Evolutionary conservation across 1,139 yeast species (phyloP), one percentile per base, ranked within the genome.

Genomic region (Diutina scorzettiae): DNA sequence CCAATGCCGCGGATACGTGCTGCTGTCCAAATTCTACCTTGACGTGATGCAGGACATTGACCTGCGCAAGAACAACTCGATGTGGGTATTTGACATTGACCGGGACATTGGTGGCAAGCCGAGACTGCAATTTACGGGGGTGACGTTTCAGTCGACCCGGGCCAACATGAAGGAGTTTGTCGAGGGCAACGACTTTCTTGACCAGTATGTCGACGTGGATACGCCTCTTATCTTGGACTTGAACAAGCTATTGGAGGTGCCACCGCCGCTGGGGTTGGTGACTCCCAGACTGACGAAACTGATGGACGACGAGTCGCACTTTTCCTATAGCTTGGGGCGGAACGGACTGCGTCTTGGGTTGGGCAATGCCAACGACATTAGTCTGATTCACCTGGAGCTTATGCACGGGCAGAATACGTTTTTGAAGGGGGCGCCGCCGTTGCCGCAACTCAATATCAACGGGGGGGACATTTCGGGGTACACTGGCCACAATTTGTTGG

Each of bases 321-420:
- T 47, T 23, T 20, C 28, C 20, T 24, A 31, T n/a, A n/a, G n/a
- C 5, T 16, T 17, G 28, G 19, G 37, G 9, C 8, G 28, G 9
- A 37, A 46, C 27, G 53, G 57, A 2, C 28, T 23, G 39, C 24
- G 24, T 3, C 51, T 63, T 21, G 73, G 73, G 1, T 53, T 68
- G 40, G 73, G 73, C 7, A 64, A 59, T 12, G 64, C 66, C 11
- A 63, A 62, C 34, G 73, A 68, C 46, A 67, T 68, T 20, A 56
- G 61, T 5, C 64, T 71, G 5, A 68, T 68, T 42, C 69, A 66
- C 46, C 63, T 71, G 2, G 73, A 66, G 20, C 52, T 57, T 23
- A 44, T 54, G 20, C 39, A 39, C 16, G 9, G 28, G 5, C 23
- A 23, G 11, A 21, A 21, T 23, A 23, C 24, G 27, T 34, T 34